Conservation (phyloP, 139 green algal genomes). For the Chlorella sorokiniana region DNA sequence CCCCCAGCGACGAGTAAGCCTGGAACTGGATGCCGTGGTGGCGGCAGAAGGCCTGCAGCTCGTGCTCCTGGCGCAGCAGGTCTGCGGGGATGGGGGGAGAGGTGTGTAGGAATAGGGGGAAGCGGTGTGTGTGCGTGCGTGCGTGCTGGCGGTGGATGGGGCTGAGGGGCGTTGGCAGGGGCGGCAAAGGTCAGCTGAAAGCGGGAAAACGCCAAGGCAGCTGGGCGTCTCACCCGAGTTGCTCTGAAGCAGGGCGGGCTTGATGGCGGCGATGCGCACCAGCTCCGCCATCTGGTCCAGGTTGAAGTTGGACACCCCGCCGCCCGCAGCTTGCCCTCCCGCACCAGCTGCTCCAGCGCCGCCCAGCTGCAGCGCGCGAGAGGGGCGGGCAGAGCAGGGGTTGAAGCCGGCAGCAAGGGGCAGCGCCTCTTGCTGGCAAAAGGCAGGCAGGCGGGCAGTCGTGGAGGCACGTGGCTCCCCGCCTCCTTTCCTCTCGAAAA, state of each 20-base stretch:
- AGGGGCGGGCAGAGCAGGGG: not conserved
- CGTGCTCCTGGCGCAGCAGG: conserved; percentile 15
- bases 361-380: conserved; percentile 44
- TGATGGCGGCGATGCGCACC: conserved; percentile 55
- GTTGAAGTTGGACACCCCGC: conserved; percentile 88
- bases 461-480: too few relatives aligned
- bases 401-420: not conserved
- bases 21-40: conserved; percentile 57
- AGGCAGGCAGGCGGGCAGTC: too few relatives aligned
- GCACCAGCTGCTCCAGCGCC: conserved; percentile 65
- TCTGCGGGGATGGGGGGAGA: not conserved
- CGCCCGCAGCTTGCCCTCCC: conserved; percentile 45
- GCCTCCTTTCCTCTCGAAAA: too few relatives aligned
- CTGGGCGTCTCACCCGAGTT: conserved; percentile 47
- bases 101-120: not conserved
- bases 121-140: not conserved
- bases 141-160: not conserved
- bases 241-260: conserved; percentile 70
- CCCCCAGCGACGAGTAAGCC: conserved; percentile 75
- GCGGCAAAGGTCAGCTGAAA: too few relatives aligned
- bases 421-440: too few relatives aligned
- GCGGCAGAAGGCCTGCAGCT: conserved; percentile 56
- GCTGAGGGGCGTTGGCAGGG: not conserved
- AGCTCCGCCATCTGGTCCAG: conserved; percentile 68
- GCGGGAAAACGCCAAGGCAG: not conserved